Evolutionary conservation across 345 rosid genomes (phyloP), one percentile per base, ranked within the genome.

Genomic region (Iberis pinnata): DNA sequence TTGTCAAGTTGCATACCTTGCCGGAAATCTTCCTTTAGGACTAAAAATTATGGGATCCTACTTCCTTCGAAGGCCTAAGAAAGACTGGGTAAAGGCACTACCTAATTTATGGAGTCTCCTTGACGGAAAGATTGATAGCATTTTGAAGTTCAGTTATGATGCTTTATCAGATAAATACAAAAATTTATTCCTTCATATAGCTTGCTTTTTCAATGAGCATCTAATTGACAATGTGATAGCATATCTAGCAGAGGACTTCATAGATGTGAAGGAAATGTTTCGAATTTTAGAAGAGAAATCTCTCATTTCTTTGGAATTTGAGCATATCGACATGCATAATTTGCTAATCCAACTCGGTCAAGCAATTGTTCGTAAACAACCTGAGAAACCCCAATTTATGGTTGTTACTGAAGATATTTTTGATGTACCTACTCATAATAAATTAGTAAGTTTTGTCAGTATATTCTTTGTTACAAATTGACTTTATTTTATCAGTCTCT

Each of bases 11-110:
- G 33, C 55, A 3, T 0, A 11, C n/a, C 45, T 56, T 57, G 67
- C 49, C 14, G 4, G 52, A 5, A 69, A 65, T 0, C 13, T 66
- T 18, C 78, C 70, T 2, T 12, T 75, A n/a, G 70, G 70, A 14
- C 60, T 74, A 13, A 59, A 29, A 40, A 59, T 67, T 26, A 5
- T 70, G 12, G 70, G 73, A 8, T 54, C 61, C 1, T 29, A 15
- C n/a, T 27, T 70, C 4, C 18, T 6, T 3, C 18, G 31, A 9
- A 53, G 12, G 24, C 8, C 9, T 8, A 33, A 8, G 9, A 6
- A 12, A 3, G 19, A 40, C 9, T 64, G 68, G 79, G 22, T 38
- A 47, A 41, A 2, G 25, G 25, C 3, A 22, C 25, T 22, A 22
- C 25, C 25, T 2, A 22, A 22, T 3, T 22, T 22, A 22, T 6